Evolutionary conservation across 345 rosid species (phyloP).

Genomic region (Aquilaria malaccensis): DNA sequence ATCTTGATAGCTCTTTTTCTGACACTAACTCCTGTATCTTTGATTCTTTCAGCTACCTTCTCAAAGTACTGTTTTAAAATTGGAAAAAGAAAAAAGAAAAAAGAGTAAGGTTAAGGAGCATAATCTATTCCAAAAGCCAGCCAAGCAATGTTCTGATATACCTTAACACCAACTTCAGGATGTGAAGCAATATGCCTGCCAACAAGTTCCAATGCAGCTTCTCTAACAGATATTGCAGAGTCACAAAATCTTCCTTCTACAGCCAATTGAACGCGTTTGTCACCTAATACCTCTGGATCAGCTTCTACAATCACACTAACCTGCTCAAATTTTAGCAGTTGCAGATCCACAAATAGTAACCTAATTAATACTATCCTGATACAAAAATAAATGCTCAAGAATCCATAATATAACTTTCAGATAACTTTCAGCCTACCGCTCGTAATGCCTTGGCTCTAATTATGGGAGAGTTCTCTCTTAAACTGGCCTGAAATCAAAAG

Average conservation of each 20-base stretch:
- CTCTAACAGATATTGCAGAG: slow-evolving; percentile 97
- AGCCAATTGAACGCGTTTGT: slow-evolving; percentile 89
- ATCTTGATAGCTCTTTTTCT: slow-evolving; percentile 95
- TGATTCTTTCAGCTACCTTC: slow-evolving; percentile 97
- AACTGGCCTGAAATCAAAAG: slow-evolving; percentile 65
- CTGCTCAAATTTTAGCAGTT: slow-evolving; percentile 42
- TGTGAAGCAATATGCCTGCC: slow-evolving; percentile 98
- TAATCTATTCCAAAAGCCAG: slow-evolving; percentile 10
- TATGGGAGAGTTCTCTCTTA: slow-evolving; percentile 92
- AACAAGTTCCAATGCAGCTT: slow-evolving; percentile 98
- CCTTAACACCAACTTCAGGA: slow-evolving; percentile 97
- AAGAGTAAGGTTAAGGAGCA: slow-evolving; percentile 3
- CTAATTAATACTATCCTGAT: slow-evolving; percentile 6
- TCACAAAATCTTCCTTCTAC: slow-evolving; percentile 99
- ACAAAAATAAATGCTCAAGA: slow-evolving; percentile 2
- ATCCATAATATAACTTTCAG: neutral
- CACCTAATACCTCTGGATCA: slow-evolving; percentile 95
- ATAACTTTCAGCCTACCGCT: slow-evolving; percentile 54
- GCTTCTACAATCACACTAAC: slow-evolving; percentile 95
- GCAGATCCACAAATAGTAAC: slow-evolving; percentile 6
- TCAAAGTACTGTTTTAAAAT: slow-evolving; percentile 68
- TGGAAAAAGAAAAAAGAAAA: neutral
- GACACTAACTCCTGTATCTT: slow-evolving; percentile 98
- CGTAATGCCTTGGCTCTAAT: slow-evolving; percentile 95
- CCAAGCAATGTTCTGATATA: slow-evolving; percentile 18